These are phyloP conservation scores for Aspergillus haitiensis DNA, from an alignment of 495 filamentous ascomycete species.

Conservation along the genomic window DNA sequence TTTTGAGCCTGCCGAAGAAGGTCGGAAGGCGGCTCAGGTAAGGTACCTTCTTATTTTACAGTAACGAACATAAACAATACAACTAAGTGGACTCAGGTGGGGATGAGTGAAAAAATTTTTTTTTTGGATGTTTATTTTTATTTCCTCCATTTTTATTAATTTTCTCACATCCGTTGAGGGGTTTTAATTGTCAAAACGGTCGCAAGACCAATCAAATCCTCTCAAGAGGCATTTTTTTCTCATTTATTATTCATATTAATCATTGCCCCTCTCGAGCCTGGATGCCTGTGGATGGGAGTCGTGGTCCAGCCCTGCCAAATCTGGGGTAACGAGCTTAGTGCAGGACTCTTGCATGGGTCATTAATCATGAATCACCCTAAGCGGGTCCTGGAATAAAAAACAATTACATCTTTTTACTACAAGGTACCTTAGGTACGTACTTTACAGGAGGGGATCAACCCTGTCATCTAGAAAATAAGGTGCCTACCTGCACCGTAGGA, in stretches of 20 bases:
- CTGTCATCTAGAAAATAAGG: background rate
- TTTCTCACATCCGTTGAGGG: background rate
- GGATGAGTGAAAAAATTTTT: conserved; percentile 2
- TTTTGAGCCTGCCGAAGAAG: background rate
- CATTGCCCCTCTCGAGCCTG: background rate
- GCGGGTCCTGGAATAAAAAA: too few relatives aligned
- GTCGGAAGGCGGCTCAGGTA: background rate
- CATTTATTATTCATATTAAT: conserved; percentile 11
- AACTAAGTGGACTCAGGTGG: conserved; percentile 3
- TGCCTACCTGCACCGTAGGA: background rate
- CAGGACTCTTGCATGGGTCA: background rate
- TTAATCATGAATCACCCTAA: too few relatives aligned
- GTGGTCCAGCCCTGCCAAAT: conserved; percentile 17
- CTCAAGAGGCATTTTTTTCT: background rate
- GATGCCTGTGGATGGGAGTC: background rate
- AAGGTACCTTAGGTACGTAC: too few relatives aligned
- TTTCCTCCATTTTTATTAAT: background rate
- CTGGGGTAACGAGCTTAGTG: conserved; percentile 14
- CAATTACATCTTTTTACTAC: too few relatives aligned
- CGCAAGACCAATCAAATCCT: background rate
- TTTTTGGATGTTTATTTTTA: background rate
- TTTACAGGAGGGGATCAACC: too few relatives aligned
- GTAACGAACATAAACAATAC: background rate
- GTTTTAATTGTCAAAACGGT: background rate
- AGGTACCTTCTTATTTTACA: conserved; percentile 2